Evolutionary conservation across 2,329 filamentous ascomycete genomes (phyloP).

Genomic region (Colletotrichum tropicale): DNA sequence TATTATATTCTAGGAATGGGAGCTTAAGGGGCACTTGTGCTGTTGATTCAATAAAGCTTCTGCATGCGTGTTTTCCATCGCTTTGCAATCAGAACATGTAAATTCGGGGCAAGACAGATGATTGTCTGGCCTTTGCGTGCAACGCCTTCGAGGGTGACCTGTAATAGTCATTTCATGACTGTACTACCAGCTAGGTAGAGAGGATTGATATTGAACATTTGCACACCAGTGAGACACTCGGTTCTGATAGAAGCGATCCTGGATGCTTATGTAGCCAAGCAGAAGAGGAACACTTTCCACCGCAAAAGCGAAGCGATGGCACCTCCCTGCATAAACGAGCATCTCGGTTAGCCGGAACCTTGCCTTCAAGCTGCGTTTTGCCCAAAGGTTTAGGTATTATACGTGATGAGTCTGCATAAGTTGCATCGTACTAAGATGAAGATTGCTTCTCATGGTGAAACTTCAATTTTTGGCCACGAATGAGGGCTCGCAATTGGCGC

Average conservation of each 20-base stretch:
- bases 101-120: not conserved
- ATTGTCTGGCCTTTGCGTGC: not conserved
- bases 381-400: not conserved
- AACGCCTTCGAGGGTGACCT: not conserved
- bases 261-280: not conserved
- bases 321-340: not conserved
- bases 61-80: not conserved
- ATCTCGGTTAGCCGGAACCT: not conserved
- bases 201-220: not conserved
- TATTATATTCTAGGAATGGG: too few species aligned
- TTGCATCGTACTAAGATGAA: not conserved
- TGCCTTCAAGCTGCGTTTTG: not conserved
- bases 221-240: not conserved
- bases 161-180: not conserved
- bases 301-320: not conserved
- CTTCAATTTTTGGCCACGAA: not conserved
- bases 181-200: not conserved
- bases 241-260: not conserved
- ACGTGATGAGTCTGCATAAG: not conserved
- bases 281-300: not conserved
- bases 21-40: too few species aligned
- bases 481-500: not conserved
- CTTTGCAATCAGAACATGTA: not conserved
- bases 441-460: not conserved
- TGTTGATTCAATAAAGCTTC: not conserved